phyloP scores from a whole-genome alignment of 2,329 filamentous ascomycete species.

The Mariannaea elegans region DNA sequence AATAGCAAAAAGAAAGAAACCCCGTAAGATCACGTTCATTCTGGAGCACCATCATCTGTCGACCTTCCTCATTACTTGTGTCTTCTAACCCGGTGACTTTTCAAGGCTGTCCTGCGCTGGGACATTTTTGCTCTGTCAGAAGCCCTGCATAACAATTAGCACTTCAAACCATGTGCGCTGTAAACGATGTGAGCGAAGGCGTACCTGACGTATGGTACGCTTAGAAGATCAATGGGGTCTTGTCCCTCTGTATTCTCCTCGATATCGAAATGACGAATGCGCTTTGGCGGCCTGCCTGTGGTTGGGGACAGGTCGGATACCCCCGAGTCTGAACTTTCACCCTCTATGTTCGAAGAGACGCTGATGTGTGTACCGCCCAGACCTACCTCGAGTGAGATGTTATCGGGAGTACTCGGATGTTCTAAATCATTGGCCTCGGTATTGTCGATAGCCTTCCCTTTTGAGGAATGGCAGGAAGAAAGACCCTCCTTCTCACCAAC shows the following conservation, averaged over 20 bases:
- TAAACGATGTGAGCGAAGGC: not conserved
- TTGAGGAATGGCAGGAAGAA: not conserved
- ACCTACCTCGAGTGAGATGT: not conserved
- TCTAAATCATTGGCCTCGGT: not conserved
- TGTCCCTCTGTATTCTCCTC: not conserved
- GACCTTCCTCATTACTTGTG: not conserved
- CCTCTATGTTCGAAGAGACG: not conserved
- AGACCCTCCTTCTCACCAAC: not conserved
- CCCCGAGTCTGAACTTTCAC: conserved; percentile 9
- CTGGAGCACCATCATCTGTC: not conserved
- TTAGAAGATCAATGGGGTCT: not conserved
- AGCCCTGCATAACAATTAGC: not conserved
- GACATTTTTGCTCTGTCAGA: not conserved
- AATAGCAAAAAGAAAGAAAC: not conserved
- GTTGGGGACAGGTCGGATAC: conserved; percentile 21
- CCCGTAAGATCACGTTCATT: not conserved
- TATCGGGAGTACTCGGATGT: not conserved
- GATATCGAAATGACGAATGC: not conserved
- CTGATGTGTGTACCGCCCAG: not conserved
- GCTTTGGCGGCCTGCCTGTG: not conserved
- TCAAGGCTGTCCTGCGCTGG: not conserved
- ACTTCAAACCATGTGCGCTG: too few relatives aligned
- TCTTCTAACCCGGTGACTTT: not conserved
- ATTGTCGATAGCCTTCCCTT: not conserved
- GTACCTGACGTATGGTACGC: not conserved